Conservation (phyloP, 2,329 filamentous ascomycete species). For the Pseudopithomyces chartarum region DNA sequence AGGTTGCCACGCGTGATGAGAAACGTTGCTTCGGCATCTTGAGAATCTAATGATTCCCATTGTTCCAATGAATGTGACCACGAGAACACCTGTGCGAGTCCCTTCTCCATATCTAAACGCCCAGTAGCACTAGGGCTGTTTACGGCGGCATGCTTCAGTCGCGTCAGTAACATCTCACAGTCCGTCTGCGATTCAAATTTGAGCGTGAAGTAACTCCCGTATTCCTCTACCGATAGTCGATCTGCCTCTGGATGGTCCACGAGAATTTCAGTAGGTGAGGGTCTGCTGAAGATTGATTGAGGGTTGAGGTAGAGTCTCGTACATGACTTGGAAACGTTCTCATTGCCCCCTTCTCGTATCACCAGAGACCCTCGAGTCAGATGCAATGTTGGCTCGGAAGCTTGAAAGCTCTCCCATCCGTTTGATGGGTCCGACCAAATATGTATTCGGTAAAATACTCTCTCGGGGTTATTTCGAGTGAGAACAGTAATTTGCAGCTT, state of each 20-base stretch:
- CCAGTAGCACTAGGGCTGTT: background rate
- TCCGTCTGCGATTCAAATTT: background rate
- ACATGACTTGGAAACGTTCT: background rate
- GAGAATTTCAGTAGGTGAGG: background rate
- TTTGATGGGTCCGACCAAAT: constrained; percentile 18
- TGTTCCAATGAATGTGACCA: too few species aligned
- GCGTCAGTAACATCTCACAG: background rate
- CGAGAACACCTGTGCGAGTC: too few species aligned
- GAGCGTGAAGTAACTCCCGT: background rate
- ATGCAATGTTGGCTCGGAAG: constrained; percentile 21
- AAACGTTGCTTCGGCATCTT: too few species aligned
- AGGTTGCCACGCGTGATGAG: too few species aligned
- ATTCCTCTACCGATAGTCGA: background rate
- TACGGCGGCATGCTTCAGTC: background rate
- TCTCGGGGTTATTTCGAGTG: constrained; percentile 12
- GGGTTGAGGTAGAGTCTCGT: background rate
- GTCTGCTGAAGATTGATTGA: background rate
- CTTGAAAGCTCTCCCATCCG: constrained; percentile 16
- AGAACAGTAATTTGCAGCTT: constrained; percentile 12
- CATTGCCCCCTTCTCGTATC: constrained; percentile 13
- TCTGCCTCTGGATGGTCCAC: background rate
- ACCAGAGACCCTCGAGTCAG: constrained; percentile 21
- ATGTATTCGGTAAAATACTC: constrained; percentile 21
- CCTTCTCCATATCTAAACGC: background rate
- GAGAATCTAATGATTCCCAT: too few species aligned